Conservation (phyloP, 331 rosid genomes). For the Spiraea crenata region DNA sequence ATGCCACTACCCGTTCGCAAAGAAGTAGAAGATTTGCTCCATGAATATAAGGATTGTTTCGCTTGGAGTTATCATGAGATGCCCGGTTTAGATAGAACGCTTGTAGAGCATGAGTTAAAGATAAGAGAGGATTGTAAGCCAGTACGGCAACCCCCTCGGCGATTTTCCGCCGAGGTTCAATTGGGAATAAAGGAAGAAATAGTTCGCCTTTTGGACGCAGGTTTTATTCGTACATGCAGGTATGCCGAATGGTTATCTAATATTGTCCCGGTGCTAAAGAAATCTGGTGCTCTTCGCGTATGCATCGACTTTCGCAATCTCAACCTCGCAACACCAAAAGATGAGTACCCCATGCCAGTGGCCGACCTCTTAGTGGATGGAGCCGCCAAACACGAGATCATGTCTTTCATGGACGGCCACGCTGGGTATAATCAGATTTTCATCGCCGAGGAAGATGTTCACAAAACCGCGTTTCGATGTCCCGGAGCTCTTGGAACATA, state of each 20-base stretch:
- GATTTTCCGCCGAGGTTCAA: not conserved
- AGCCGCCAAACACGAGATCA: not conserved
- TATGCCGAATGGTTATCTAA: not conserved
- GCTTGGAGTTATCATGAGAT: not conserved
- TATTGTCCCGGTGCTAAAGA: not conserved
- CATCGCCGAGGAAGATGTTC: not conserved
- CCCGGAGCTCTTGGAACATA: not conserved
- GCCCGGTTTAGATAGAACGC: not conserved
- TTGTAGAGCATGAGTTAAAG: not conserved
- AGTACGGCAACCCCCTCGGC: not conserved
- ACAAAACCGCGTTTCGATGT: not conserved
- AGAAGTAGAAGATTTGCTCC: not conserved
- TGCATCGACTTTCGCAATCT: not conserved
- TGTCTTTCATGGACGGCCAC: not conserved
- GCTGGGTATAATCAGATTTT: not conserved
- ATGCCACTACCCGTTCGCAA: not conserved
- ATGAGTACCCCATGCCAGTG: not conserved
- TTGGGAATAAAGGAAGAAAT: not conserved
- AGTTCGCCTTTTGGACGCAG: not conserved
- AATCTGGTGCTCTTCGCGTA: not conserved
- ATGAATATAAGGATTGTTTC: constrained; percentile 5
- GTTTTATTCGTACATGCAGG: not conserved
- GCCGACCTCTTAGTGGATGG: not conserved
- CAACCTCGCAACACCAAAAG: not conserved
- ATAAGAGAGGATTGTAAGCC: not conserved